Base-by-base conservation (phyloP, 2,329 filamentous ascomycete species). In the Nemania sp. region DNA sequence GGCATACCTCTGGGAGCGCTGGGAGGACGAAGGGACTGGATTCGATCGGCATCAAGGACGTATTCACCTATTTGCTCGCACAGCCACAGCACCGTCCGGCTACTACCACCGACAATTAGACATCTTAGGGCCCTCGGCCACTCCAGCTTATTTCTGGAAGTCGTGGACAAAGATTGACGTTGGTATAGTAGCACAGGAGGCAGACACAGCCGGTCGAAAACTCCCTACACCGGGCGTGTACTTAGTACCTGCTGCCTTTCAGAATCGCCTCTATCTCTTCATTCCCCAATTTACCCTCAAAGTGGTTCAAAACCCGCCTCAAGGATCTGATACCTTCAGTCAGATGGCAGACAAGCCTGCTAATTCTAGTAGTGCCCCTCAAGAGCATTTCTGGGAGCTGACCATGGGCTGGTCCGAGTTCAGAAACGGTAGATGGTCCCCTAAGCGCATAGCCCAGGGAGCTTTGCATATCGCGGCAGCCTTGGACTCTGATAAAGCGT, bases 361-460 rank as follows among this genome's bases (percentile, higher is more conserved):
- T 9, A 42, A 40, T n/a, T 3, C 49, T 20, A 25, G 29, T 5
- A 52, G 35, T 35, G 35, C 11, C 11, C 35, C 35, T n/a, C 11
- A 39, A 39, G 10, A 52, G 18, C 49, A 32, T 6, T 25, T 42
- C n/a, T 52, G 49, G 49, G 49, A 52, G 35, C 7, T 52, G n/a
- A 52, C 49, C 5, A 52, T 52, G 49, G 49, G 34, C 15, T 52
- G 49, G 49, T 25, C 49, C 21, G 49, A 52, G 18, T 52, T 52
- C 34, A 39, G 49, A n/a, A 52, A 42, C 12, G 20, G 20, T 12
- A 52, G 21, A n/a, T 52, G 49, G 49, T 40, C 49, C 34, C 17
- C 35, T 40, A 39, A 52, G 37, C 49, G 49, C 17, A 20, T 42
- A 21, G 49, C 49, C 10, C 34, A 21, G 20, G 20, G 20, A 40